Base-by-base conservation (phyloP, 2,329 filamentous ascomycete species). In the Cladosporium velox region DNA sequence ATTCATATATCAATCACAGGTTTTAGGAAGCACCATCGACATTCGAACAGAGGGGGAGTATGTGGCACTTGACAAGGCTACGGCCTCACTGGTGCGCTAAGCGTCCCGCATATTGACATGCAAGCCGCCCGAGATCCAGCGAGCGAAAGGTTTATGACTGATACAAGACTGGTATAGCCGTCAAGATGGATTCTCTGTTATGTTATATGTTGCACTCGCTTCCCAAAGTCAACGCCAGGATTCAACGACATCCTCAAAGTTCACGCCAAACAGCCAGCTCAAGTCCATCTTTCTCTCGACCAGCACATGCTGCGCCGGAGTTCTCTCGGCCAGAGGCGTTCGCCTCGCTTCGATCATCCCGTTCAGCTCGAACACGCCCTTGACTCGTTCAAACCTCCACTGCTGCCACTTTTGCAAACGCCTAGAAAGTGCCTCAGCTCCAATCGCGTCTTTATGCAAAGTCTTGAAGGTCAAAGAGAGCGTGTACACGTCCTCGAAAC, bases 331-430 rank as follows among this genome's bases (percentile, higher is more conserved):
- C 3, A 21, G 6, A 14, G 54, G 32, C 15, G 34, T 35, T 10
- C 54, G 11, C 14, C 32, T 58, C 15, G 54, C 54, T 24, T 58
- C 54, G 10, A 58, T 38, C 32, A 58, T 58, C 3, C 54, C 54
- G 11, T 58, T 58, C n/a, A 58, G 32, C 32, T 58, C 54, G 21
- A 58, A 38, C 4, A 58, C 34, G 14, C 3, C 15, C 54, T 34
- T 34, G 11, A 58, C 54, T 24, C 54, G 32, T 7, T 38, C 54
- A n/a, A 34, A 12, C 32, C 54, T 58, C 54, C 54, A 58, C 21
- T 58, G 32, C 32, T 58, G 54, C 54, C 54, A 58, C 18, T 58
- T 58, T 32, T 38, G 32, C 32, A 58, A 38, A 11, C 54, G 54
- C 8, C 8, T 12, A 18, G 32, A 38, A 14, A 38, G 34, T 38